These are phyloP conservation scores for Myxozyma nipponensis DNA, from an alignment of 805 yeast species.

Conservation along the genomic window DNA sequence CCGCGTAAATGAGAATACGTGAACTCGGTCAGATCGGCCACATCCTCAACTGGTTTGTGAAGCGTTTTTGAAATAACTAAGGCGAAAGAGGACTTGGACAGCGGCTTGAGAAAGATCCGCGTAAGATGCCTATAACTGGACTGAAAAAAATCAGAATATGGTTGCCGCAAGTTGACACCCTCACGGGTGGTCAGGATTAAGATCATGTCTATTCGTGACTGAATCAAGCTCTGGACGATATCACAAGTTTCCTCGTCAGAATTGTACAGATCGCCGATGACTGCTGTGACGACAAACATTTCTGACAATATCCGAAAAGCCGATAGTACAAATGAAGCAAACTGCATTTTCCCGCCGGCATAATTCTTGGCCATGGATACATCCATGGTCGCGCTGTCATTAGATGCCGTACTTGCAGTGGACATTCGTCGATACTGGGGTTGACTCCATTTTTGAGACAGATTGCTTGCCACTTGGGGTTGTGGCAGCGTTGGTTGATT, in stretches of 20 bases:
- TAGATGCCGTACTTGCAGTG: background rate
- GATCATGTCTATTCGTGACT: conserved; percentile 17
- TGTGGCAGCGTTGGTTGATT: background rate
- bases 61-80: conserved; percentile 10
- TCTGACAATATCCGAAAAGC: conserved; percentile 18
- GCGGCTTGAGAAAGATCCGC: conserved; percentile 18
- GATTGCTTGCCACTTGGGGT: background rate
- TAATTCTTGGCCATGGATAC: conserved; percentile 13
- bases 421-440: background rate
- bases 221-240: conserved; percentile 16
- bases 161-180: conserved; percentile 3
- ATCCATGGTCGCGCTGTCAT: background rate
- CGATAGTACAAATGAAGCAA: conserved; percentile 14
- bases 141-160: conserved; percentile 11
- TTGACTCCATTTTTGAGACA: conserved; percentile 7
- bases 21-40: conserved; percentile 14
- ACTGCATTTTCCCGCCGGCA: conserved; percentile 19
- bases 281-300: conserved; percentile 14
- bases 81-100: conserved; percentile 12
- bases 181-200: conserved; percentile 21
- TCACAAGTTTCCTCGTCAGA: conserved; percentile 28
- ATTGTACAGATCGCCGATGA: conserved; percentile 21
- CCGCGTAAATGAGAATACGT: conserved; percentile 11
- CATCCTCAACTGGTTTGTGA: conserved; percentile 11
- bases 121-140: conserved; percentile 16